Percentiles rank a stretch among this genome's conserved stretches.
phyloP scores from a whole-genome alignment of 2,329 filamentous ascomycete species.

The Aspergillus nomiae region DNA sequence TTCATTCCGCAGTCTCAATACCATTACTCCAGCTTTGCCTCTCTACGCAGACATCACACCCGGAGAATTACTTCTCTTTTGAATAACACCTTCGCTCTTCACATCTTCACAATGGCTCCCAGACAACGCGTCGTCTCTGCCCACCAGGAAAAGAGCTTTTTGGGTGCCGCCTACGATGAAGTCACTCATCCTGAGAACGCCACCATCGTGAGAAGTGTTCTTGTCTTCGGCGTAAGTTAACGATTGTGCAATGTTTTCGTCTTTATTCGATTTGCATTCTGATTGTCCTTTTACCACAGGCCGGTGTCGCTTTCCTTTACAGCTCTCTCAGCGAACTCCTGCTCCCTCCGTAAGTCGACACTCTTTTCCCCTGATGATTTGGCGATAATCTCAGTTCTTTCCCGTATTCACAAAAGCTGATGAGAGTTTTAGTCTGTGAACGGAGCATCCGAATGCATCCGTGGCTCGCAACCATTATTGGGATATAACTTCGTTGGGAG shows the following conservation, averaged over 20 bases:
- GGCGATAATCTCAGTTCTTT: neutral
- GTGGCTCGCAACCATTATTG: constrained; percentile 3
- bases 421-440: constrained; percentile 22
- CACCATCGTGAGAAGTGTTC: constrained; percentile 67
- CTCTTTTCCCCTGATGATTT: constrained; percentile 23
- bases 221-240: constrained; percentile 66
- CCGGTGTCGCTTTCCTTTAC: constrained; percentile 66
- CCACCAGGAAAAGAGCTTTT: constrained; percentile 51
- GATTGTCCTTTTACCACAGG: constrained; percentile 45
- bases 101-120: constrained; percentile 59
- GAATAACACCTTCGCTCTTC: constrained; percentile 6
- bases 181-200: constrained; percentile 69
- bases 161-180: constrained; percentile 62
- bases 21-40: constrained; percentile 4
- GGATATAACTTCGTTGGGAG: constrained; percentile 11
- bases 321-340: constrained; percentile 69
- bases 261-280: constrained; percentile 11
- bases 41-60: constrained; percentile 12
- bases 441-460: constrained; percentile 5
- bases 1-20: constrained; percentile 9
- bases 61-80: constrained; percentile 8
- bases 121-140: constrained; percentile 61
- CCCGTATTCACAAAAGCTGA: constrained; percentile 19
- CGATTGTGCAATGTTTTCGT: neutral
- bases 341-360: constrained; percentile 58